phyloP scores from a whole-genome alignment of 352 stramenopile species.

The Globisporangium echinulatum region DNA sequence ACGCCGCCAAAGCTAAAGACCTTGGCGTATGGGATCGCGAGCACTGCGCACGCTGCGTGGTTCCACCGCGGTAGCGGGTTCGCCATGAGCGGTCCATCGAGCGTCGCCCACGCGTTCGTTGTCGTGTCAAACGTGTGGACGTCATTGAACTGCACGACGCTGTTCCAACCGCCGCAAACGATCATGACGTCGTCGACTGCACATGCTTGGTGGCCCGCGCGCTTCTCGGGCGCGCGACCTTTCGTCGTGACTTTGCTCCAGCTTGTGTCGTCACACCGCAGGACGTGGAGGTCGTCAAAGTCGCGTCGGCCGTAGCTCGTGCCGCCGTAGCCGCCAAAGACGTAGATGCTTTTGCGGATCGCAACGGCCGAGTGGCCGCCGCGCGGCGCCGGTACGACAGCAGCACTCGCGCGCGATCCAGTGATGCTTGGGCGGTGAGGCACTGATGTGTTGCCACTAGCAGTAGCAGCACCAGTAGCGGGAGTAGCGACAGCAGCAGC shows the following conservation, averaged over 20 bases:
- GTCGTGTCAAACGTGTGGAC: conserved; percentile 90
- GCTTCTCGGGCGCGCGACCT: conserved; percentile 84
- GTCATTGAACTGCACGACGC: conserved; percentile 93
- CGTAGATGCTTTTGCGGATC: conserved; percentile 79
- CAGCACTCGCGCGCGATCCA: conserved; percentile 14
- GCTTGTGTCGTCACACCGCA: conserved; percentile 86
- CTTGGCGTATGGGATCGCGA: conserved; percentile 94
- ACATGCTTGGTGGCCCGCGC: conserved; percentile 90
- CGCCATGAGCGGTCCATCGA: conserved; percentile 72
- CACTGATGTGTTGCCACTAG: conserved; percentile 12
- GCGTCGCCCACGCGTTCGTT: conserved; percentile 78
- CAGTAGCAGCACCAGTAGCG: conserved; percentile 35
- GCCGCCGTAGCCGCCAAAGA: conserved; percentile 96
- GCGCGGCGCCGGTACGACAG: conserved; percentile 63
- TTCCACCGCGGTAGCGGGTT: conserved; percentile 91
- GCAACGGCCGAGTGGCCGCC: conserved; percentile 87
- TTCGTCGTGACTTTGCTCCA: conserved; percentile 82
- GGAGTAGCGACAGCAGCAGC: conserved; percentile 12
- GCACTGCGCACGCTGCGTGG: conserved; percentile 88
- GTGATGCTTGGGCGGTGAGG: conserved; percentile 15
- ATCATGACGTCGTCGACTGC: conserved; percentile 89
- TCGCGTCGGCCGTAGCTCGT: conserved; percentile 88
- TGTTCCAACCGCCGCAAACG: conserved; percentile 94
- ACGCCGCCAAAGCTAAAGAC: conserved; percentile 97
- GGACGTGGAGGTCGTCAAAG: conserved; percentile 91